Evolutionary conservation across 495 filamentous ascomycete genomes (phyloP), one percentile per base, ranked within the genome.

Genomic region (Aspergillus carlsbadensis): DNA sequence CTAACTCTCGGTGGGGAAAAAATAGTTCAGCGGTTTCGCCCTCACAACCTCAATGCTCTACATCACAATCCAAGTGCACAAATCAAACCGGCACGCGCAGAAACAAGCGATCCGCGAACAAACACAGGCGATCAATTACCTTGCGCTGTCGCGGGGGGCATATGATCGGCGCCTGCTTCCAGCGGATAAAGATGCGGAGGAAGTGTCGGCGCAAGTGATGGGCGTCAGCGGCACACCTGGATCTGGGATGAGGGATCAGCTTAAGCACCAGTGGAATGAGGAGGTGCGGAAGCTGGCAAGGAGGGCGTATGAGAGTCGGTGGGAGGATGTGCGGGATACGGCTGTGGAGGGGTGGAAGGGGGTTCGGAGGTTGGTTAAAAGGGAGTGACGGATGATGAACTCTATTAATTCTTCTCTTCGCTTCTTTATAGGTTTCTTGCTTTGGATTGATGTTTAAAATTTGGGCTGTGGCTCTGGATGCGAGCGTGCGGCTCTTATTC

Each of bases 11-110:
- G 37, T 8, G 42, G 42, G 13, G 10, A n/a, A 20, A 13, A 44
- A 42, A 60, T 44, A 79, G 76, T 80, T 92, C 65, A 87, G 90
- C 64, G 92, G 94, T 61, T 82, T 94, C 36, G 90, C 93, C 59
- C 79, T 98, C 36, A 96, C 93, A 43, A 84, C 90, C 42, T 84
- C 87, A 21, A 63, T 89, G 52, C 82, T 94, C 64, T 96, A 95
- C 78, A 82, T 97, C 47, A 83, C 87, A 50, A 70, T 96, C 22
- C 75, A 84, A 67, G 74, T 88, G 6, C 92, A 98, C 74, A 80
- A 84, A 35, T 80, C 77, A 50, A 88, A 82, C 65, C 89, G 92
- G 44, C 67, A 82, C 50, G 72, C 81, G 18, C 91, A 96, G 78
- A 80, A 85, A 62, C 70, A 80, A 58, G 68, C 83, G 43, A 86